A percentile compares a stretch with the other conserved stretches of the same genome.
Conservation (phyloP, 225 moss, liverwort and hornwort species). For the Thuidium tamariscinum region DNA sequence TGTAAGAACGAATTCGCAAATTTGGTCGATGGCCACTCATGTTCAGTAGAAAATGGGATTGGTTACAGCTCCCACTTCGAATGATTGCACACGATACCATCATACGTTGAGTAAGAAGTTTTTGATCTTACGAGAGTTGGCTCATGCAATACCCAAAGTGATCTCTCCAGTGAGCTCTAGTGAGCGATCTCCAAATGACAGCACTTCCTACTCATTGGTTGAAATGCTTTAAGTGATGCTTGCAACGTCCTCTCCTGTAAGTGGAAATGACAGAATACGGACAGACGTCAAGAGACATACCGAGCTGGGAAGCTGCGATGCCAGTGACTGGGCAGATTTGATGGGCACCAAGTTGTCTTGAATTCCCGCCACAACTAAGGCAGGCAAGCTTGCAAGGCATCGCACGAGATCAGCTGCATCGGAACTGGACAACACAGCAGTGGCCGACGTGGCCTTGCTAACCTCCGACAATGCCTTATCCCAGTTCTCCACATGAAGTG, state of each 20-base stretch:
- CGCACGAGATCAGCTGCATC: constrained; percentile 40
- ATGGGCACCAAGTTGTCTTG: constrained; percentile 43
- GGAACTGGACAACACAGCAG: constrained; percentile 31
- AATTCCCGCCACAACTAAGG: constrained; percentile 28
- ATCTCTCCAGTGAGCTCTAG: background rate
- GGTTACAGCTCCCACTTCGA: background rate
- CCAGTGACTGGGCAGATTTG: constrained; percentile 14
- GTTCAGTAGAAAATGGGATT: background rate
- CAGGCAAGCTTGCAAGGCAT: constrained; percentile 28
- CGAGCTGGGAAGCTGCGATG: constrained; percentile 43
- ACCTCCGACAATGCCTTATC: constrained; percentile 44
- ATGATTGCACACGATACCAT: background rate
- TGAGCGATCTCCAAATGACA: background rate
- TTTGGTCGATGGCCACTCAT: background rate
- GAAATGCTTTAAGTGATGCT: no score
- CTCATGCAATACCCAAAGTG: background rate
- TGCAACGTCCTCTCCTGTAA: no score
- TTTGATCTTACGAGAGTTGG: background rate
- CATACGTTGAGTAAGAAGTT: no score
- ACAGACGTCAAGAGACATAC: background rate
- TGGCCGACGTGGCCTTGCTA: constrained; percentile 38
- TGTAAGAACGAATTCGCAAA: background rate
- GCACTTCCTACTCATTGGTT: background rate
- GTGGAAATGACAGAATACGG: background rate
- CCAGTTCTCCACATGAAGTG: constrained; percentile 48